Base-by-base conservation (phyloP, 2,329 filamentous ascomycete genomes). In the Trichothecium roseum region DNA sequence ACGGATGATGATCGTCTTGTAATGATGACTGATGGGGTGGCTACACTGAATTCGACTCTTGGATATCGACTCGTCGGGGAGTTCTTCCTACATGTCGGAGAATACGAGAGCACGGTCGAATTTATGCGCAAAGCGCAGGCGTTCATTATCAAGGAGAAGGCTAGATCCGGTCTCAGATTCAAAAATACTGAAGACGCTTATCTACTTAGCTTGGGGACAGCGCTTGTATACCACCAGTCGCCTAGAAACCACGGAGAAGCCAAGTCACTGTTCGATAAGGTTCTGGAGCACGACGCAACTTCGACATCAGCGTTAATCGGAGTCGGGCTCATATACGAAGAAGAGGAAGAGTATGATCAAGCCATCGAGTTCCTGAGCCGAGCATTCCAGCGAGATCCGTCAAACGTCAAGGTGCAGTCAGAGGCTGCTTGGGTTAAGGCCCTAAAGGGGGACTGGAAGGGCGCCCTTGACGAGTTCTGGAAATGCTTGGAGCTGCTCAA, bases 361-460 rank as follows among this genome's bases (percentile, higher is more conserved):
- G 91, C 93, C 0, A 77, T 88, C 28, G 73, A 81, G 18, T 95
- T 94, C 49, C 62, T 98, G 10, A 72, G 71, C 28, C 74, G 84
- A 42, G 91, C 91, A 2, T 56, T 93, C 18, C 55, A 78, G 43
- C 74, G 83, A 17, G 85, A 94, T 50, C 63, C 69, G 3, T 64
- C 66, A 9, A 94, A 95, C 45, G 65, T 87, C 15, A 81, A 79
- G 20, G 81, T 98, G 30, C 80, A 77, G 37, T 81, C 83, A 13
- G 93, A 98, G 57, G 77, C 86, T 14, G 89, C 87, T 2, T 98
- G 91, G 91, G 87, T 91, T 42, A 85, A 83, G 51, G 84, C 87
- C 8, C 69, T 94, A 12, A 82, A 78, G 48, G 85, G 86, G 9
- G 78, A 94, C 48, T 80, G 85, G 53, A 58, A 69, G 35, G 61